Conservation (phyloP, 176 grass and related monocot genomes). For the Microstegium vimineum region DNA sequence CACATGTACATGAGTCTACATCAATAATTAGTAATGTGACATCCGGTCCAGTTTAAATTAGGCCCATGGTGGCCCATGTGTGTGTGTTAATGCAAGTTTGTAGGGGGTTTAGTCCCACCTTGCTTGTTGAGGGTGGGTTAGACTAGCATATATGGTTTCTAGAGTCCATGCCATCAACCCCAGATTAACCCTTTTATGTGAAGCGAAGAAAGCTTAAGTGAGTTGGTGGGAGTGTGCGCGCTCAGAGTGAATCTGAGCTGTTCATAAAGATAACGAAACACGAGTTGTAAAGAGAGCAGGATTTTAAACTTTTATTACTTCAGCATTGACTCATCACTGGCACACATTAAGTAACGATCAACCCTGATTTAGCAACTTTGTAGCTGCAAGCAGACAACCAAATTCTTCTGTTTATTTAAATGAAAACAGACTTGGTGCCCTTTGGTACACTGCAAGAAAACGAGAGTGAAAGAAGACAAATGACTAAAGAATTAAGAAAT, state of each 20-base stretch:
- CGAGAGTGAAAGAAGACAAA: background rate
- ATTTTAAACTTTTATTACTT: background rate
- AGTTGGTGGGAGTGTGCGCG: background rate
- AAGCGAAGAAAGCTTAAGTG: background rate
- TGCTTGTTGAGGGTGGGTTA: background rate
- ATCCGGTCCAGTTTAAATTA: background rate
- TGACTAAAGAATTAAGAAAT: background rate
- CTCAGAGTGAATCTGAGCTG: background rate
- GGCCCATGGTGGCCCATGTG: background rate
- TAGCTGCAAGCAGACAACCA: conserved; percentile 13
- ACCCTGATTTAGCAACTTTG: conserved; percentile 7
- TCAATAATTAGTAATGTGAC: background rate
- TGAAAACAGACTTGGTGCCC: background rate
- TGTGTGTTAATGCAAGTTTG: background rate
- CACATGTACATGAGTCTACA: conserved; percentile 1
- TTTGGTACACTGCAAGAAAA: background rate
- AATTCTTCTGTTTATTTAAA: conserved; percentile 14
- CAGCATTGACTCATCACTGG: background rate
- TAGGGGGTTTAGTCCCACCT: background rate
- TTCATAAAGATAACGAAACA: background rate
- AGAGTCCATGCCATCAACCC: background rate
- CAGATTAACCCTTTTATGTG: background rate
- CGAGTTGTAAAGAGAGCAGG: background rate
- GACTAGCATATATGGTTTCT: background rate
- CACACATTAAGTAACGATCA: background rate